Evolutionary conservation across 352 stramenopile genomes (phyloP), one percentile per base, ranked within the genome.

Genomic region (Pythium angustatum): DNA sequence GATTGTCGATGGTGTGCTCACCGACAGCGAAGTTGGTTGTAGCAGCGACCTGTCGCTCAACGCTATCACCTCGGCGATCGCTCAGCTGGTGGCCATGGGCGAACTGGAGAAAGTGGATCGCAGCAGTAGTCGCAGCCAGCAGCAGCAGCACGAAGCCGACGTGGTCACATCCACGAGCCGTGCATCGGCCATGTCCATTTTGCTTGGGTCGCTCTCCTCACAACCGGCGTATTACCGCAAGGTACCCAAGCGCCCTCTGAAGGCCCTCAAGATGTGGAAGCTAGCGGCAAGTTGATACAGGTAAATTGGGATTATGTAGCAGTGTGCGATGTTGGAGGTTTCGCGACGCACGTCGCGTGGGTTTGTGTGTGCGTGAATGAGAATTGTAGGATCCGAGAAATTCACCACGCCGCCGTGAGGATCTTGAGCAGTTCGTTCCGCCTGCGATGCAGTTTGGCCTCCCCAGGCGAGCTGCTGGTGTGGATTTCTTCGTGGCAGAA

Each of bases 201-300:
- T 72, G 9, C 22, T 75, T 51, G 27, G 31, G 15, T 67, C 68
- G 22, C 73, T 79, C 17, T 77, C 12, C 14, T 76, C 43, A 52
- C 74, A 43, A 56, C 68, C 19, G 54, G 59, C 60, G 22, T 70
- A 78, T 28, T 93, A 90, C 41, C 83, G 83, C 0, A 91, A 88
- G 61, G 77, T 93, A 22, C 83, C 83, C 0, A 84, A 70, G 44
- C 70, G 83, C 24, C 83, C 83, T 8, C 53, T 93, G 17, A 93
- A 93, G 53, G 81, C 83, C 21, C 79, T 81, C 15, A 92, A 92
- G 62, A 81, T 71, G 48, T 92, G 83, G 83, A 85, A 85, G 22
- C 55, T 62, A 53, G 55, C 55, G 3, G 52, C 22, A 44, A 41
- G 27, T 43, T 21, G 53, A 14, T 62, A 54, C 34, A 62, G 55